Conservation (phyloP, 2,329 filamentous ascomycete species). For the Arthrobotrys pseudoclavata region DNA sequence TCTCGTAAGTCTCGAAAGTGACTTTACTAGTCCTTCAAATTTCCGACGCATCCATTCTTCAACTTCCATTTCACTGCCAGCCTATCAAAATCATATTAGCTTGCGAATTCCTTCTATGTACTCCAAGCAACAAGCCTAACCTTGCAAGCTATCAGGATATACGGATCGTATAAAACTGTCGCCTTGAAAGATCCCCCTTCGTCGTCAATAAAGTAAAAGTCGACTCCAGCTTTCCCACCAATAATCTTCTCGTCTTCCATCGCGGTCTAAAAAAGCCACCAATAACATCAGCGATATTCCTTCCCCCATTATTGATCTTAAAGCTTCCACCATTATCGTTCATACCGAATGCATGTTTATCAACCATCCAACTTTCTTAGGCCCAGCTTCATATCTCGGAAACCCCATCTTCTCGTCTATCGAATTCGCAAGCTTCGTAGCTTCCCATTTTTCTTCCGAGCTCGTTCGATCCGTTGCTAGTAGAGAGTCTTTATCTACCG, state of each 20-base stretch:
- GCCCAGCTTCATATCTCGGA: conserved; percentile 86
- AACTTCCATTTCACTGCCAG: conserved; percentile 80
- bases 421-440: conserved; percentile 82
- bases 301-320: not conserved
- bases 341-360: conserved; percentile 85
- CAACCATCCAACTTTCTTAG: conserved; percentile 89
- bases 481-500: conserved; percentile 81
- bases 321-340: not conserved
- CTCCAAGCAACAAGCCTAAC: conserved; percentile 72
- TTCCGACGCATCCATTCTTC: conserved; percentile 91
- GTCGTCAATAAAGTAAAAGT: conserved; percentile 97
- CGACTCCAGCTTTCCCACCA: conserved; percentile 87
- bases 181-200: conserved; percentile 94
- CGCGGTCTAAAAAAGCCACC: conserved; percentile 71
- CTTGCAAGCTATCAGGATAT: conserved; percentile 92
- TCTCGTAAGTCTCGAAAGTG: conserved; percentile 82
- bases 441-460: conserved; percentile 91
- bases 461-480: conserved; percentile 86
- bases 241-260: conserved; percentile 86
- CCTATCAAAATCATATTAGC: conserved; percentile 50
- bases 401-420: conserved; percentile 98
- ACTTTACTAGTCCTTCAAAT: conserved; percentile 86
- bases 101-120: not conserved
- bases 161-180: conserved; percentile 94
- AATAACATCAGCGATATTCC: conserved; percentile 27